Evolutionary conservation across 2,329 filamentous ascomycete species (phyloP), one percentile per base, ranked within the genome.

Genomic region (Fusarium dlaminii): DNA sequence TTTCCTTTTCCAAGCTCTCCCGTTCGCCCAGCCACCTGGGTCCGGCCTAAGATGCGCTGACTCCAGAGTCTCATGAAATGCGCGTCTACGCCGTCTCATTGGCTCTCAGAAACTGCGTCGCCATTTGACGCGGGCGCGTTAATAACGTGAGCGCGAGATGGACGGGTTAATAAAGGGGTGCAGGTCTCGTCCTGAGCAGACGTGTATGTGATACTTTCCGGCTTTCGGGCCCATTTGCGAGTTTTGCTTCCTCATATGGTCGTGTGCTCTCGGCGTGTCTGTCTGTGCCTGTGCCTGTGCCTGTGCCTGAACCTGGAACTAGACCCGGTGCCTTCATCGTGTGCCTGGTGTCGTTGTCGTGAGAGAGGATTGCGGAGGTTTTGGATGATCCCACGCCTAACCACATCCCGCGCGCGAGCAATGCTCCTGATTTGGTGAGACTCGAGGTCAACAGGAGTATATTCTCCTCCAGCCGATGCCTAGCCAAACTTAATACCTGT

Each of bases 41-140:
- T 66, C 70, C 58, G 54, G 55, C 60, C 70, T 46, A 52, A 56
- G 48, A 64, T 77, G 75, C 65, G 72, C 67, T 70, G 66, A 76
- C 66, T 75, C 56, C 57, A 74, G 54, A 72, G 66, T 78, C 74
- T 78, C 68, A 66, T 75, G 51, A 77, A 66, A 48, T 67, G 68
- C 76, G 76, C 66, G 70, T 75, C 63, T 57, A 60, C 66, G 73
- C 59, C 73, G 61, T 61, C 52, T 42, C 55, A 78, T 78, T 78
- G 76, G 76, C 46, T 34, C 34, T 40, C 17, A 27, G 27, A 34
- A 51, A 51, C 63, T 55, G 55, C 66, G 63, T 74, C 75, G 75
- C 75, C 75, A 75, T 74, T 72, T 68, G 67, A 75, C 74, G 70
- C 75, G 74, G 65, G 72, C 75, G 75, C 74, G 74, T 77, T 73